Percentiles rank a stretch among this genome's conserved stretches.
Conservation (phyloP, 768 basidiomycete genomes). For the Phaeotremella skinneri region DNA sequence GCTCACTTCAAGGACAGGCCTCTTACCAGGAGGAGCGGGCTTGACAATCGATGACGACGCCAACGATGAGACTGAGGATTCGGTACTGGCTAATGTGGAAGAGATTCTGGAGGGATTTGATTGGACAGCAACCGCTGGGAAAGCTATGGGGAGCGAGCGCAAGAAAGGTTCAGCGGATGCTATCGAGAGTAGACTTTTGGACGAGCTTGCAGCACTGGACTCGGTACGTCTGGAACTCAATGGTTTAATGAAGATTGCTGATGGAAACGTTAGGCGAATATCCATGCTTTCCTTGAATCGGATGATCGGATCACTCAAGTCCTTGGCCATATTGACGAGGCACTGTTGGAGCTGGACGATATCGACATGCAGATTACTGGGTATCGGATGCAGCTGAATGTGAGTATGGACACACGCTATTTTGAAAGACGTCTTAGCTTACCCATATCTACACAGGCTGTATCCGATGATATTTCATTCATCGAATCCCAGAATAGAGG, state of each 20-base stretch:
- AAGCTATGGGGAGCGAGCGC: conserved; percentile 51
- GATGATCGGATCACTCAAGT: conserved; percentile 87
- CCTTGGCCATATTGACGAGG: conserved; percentile 83
- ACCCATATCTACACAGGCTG: conserved; percentile 62
- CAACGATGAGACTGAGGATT: conserved; percentile 63
- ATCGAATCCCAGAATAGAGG: conserved; percentile 97
- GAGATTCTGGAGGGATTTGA: conserved; percentile 99
- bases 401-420: conserved; percentile 52
- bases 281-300: conserved; percentile 93
- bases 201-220: conserved; percentile 88
- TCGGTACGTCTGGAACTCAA: conserved; percentile 60
- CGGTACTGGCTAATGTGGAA: conserved; percentile 85
- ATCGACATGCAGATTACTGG: conserved; percentile 86
- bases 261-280: conserved; percentile 68
- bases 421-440: not conserved
- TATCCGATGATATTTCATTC: conserved; percentile 87
- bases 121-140: conserved; percentile 61
- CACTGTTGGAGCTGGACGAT: conserved; percentile 78
- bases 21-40: conserved; percentile 49
- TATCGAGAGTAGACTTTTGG: conserved; percentile 81
- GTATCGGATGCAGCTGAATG: conserved; percentile 95
- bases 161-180: conserved; percentile 78
- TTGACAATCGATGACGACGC: conserved; percentile 62
- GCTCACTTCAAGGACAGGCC: conserved; percentile 34
- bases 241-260: not conserved